These are phyloP conservation scores for Aspergillus brasiliensis DNA, from an alignment of 2,329 filamentous ascomycete genomes.

Conservation along the genomic window DNA sequence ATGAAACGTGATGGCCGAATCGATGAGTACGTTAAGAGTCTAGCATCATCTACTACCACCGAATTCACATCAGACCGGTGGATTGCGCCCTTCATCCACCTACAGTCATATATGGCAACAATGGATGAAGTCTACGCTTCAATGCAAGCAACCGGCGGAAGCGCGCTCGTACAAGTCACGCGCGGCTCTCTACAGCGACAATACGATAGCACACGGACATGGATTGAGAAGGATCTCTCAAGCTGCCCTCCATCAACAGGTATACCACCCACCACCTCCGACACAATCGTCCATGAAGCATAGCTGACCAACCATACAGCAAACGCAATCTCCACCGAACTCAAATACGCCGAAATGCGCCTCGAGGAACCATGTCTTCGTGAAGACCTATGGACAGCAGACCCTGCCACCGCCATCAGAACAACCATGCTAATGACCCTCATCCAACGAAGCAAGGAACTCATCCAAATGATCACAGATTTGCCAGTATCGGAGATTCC, in stretches of 20 bases:
- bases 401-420: slow-evolving; percentile 18
- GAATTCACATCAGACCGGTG: slow-evolving; percentile 21
- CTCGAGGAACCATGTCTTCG: slow-evolving; percentile 24
- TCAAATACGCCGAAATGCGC: slow-evolving; percentile 21
- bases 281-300: background rate
- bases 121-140: slow-evolving; percentile 23
- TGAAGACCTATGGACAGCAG: slow-evolving; percentile 23
- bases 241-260: slow-evolving; percentile 16
- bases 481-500: background rate
- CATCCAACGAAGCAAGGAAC: slow-evolving; percentile 22
- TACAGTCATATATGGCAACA: slow-evolving; percentile 22
- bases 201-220: slow-evolving; percentile 10
- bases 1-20: slow-evolving; percentile 10
- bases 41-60: slow-evolving; percentile 5
- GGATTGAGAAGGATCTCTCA: slow-evolving; percentile 12
- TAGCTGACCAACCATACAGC: slow-evolving; percentile 8
- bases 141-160: slow-evolving; percentile 20
- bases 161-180: slow-evolving; percentile 5
- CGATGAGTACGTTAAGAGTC: slow-evolving; percentile 14
- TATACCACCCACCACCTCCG: slow-evolving; percentile 2
- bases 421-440: slow-evolving; percentile 23
- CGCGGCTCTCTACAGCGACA: slow-evolving; percentile 20
- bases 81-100: slow-evolving; percentile 22
- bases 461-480: slow-evolving; percentile 13
- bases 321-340: slow-evolving; percentile 20